Conservation (phyloP, 2,329 filamentous ascomycete species). For the Apiospora aurea region DNA sequence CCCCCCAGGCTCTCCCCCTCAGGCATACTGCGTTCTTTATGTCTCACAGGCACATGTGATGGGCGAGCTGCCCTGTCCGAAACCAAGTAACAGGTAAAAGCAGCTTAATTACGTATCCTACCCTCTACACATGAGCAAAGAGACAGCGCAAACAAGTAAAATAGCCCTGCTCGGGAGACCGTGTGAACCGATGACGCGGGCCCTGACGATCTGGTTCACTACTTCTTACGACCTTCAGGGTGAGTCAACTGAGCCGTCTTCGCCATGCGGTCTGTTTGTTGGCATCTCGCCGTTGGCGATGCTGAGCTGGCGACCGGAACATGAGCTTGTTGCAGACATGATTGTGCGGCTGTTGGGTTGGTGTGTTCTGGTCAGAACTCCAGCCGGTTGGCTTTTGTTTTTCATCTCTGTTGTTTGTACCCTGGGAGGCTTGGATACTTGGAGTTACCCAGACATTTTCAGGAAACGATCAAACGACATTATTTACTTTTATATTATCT, state of each 20-base stretch:
- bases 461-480: not conserved
- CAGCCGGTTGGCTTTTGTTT: not conserved
- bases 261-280: slow-evolving; percentile 12
- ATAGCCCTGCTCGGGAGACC: slow-evolving; percentile 12
- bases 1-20: not conserved
- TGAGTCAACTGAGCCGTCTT: slow-evolving; percentile 25
- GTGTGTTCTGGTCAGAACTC: slow-evolving; percentile 16
- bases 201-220: slow-evolving; percentile 18
- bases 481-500: not conserved
- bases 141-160: not conserved
- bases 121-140: not conserved
- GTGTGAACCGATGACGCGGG: slow-evolving; percentile 25
- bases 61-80: not conserved
- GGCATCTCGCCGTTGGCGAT: slow-evolving; percentile 10
- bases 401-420: not conserved
- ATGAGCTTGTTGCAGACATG: slow-evolving; percentile 5
- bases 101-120: not conserved
- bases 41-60: slow-evolving; percentile 21
- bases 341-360: slow-evolving; percentile 22
- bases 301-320: slow-evolving; percentile 22
- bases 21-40: slow-evolving; percentile 5
- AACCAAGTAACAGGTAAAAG: slow-evolving; percentile 5
- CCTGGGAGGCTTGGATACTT: not conserved
- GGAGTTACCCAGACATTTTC: not conserved
- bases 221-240: not conserved